Evolutionary conservation across 2,329 filamentous ascomycete genomes (phyloP).

Genomic region (Tolypocladium cylindrosporum): DNA sequence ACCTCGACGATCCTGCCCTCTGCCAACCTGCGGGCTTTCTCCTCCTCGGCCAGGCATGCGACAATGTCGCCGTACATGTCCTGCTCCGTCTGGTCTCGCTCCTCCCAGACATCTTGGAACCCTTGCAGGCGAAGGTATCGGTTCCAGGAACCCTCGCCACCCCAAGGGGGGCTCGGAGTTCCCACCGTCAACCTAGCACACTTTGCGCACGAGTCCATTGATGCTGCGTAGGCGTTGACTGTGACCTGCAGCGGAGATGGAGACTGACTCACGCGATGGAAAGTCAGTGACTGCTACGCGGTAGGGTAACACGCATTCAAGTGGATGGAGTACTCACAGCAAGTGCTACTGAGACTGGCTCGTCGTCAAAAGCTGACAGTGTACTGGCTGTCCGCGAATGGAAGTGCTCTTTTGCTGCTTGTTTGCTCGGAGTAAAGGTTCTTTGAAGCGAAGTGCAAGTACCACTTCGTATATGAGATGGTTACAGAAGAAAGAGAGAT

Average conservation of each 20-base stretch:
- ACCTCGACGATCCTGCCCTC: not conserved
- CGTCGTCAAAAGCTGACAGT: not conserved
- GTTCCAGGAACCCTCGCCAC: not conserved
- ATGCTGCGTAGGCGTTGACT: no score
- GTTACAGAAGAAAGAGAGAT: not conserved
- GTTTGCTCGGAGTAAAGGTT: no score
- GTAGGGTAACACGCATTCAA: not conserved
- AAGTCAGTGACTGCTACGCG: not conserved
- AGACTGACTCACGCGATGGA: not conserved
- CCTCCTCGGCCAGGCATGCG: not conserved
- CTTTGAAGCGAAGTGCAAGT: no score
- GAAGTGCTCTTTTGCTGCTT: no score
- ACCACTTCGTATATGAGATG: no score
- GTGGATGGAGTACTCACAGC: not conserved
- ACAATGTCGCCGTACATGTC: slow-evolving; percentile 1
- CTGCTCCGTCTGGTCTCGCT: not conserved
- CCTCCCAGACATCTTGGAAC: not conserved
- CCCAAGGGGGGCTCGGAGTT: not conserved
- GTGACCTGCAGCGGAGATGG: not conserved
- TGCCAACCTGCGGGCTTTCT: not conserved
- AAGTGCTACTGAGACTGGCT: not conserved
- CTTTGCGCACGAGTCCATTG: not conserved
- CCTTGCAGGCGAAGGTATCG: not conserved
- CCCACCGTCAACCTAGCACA: not conserved
- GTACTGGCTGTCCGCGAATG: not conserved